Percentiles rank a stretch among this genome's conserved stretches.
These are phyloP conservation scores for Fusarium pseudonygamai DNA, from an alignment of 2,329 filamentous ascomycete genomes.

Conservation along the genomic window DNA sequence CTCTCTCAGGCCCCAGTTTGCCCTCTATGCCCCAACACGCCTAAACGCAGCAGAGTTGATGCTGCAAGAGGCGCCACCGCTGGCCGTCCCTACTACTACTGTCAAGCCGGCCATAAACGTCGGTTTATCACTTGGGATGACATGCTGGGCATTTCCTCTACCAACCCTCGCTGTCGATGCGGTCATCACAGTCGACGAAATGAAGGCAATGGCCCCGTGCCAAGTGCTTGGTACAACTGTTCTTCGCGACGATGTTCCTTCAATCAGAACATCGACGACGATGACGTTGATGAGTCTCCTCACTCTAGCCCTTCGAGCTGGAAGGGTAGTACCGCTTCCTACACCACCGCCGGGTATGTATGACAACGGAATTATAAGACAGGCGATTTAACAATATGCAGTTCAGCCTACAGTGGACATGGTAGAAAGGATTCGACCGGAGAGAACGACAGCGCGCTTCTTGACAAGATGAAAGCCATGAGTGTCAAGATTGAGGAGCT, in stretches of 20 bases:
- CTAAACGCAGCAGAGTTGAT: neutral
- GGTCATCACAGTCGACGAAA: neutral
- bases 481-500: neutral
- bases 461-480: neutral
- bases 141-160: neutral
- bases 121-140: neutral
- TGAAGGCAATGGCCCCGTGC: neutral
- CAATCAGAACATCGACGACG: neutral
- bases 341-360: neutral
- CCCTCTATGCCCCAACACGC: neutral
- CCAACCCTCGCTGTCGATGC: neutral
- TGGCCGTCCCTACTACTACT: neutral
- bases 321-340: neutral
- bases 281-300: neutral
- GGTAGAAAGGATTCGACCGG: neutral
- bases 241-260: neutral
- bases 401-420: neutral
- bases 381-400: fast-evolving
- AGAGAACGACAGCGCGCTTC: neutral
- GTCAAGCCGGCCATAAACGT: neutral
- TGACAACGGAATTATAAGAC: fast-evolving
- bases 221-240: neutral
- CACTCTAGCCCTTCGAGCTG: neutral
- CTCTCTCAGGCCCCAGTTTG: neutral
- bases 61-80: neutral